Base-by-base conservation (phyloP, 2,329 filamentous ascomycete genomes). In the Ophiostoma himal-ulmi region DNA sequence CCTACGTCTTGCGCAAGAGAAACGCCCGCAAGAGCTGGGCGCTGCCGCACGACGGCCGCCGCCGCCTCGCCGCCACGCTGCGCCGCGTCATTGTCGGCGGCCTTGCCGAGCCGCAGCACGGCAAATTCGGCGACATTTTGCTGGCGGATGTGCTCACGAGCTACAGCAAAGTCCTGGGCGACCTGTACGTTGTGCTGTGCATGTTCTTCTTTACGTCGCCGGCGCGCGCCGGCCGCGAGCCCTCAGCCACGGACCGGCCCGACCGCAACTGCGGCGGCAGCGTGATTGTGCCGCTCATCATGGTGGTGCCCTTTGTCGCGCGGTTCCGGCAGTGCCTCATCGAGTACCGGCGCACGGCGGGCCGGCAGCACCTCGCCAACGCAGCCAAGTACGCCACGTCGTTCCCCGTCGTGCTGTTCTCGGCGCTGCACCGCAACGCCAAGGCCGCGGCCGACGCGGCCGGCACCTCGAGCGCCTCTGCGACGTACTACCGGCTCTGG, bases 91-190 rank as follows among this genome's bases (percentile, higher is more conserved):
- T 87, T 75, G 82, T 97, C 62, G 95, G 95, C 34, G 94, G 94
- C 0, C 85, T 99, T 34, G 94, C 95, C 17, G 90, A 94, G 79
- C 83, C 91, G 0, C 87, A 91, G 75, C 91, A 97, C 79, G 93
- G 94, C 70, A 97, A 96, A 77, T 98, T 98, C 76, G 94, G 93
- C 70, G 95, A 99, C 78, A 91, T 98, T 69, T 82, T 99, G 71
- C 87, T 99, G 22, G 94, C 95, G 44, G 95, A 99, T 84, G 94
- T 93, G 70, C 81, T 98, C 75, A 99, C 95, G 60, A 96, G 92
- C 76, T 99, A 98, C 79, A 90, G 94, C 73, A 97, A 96, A 79
- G 91, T 97, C 39, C 84, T 96, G 37, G 94, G 90, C 34, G 95
- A 99, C 79, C 81, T 97, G 14, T 97, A 93, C 78, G 91, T 98